These are phyloP conservation scores for Russula brevipes DNA, from an alignment of 768 basidiomycete species.

Conservation along the genomic window DNA sequence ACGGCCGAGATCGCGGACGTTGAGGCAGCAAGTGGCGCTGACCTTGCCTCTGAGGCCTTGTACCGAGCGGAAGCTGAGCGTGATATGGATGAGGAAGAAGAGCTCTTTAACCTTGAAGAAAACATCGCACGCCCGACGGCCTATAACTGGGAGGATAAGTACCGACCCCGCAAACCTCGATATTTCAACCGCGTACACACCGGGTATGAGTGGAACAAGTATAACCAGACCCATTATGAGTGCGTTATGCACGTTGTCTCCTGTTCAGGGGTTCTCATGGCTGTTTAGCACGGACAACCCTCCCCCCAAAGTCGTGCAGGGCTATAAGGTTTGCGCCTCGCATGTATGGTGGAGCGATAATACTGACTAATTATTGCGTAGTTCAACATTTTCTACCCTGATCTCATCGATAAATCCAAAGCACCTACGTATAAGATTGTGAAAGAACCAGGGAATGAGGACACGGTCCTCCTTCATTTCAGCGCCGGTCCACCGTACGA, in stretches of 20 bases:
- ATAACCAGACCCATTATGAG: conserved; percentile 99
- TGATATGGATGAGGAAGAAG: conserved; percentile 94
- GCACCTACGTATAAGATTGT: conserved; percentile 96
- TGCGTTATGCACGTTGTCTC: conserved; percentile 39
- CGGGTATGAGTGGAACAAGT: conserved; percentile 99
- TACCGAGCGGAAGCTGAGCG: conserved; percentile 89
- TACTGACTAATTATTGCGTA: conserved; percentile 29
- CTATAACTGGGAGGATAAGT: conserved; percentile 99
- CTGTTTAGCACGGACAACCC: conserved; percentile 85
- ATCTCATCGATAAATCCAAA: conserved; percentile 96
- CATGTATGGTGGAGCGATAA: conserved; percentile 16
- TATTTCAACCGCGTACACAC: conserved; percentile 99
- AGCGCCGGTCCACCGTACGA: conserved; percentile 97
- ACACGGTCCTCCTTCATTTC: conserved; percentile 90
- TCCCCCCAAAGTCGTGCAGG: conserved; percentile 98
- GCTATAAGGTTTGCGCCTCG: conserved; percentile 70
- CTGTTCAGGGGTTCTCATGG: conserved; percentile 25
- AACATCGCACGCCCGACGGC: conserved; percentile 74
- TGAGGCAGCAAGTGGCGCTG: conserved; percentile 57
- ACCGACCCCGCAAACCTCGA: conserved; percentile 91
- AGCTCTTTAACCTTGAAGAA: conserved; percentile 91
- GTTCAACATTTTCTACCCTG: conserved; percentile 99
- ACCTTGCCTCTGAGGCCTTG: conserved; percentile 83
- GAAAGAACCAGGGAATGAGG: conserved; percentile 90
- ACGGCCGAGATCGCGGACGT: conserved; percentile 52